These are phyloP conservation scores for Malassezia sp. DNA, from an alignment of 1,284 basidiomycete genomes.

Conservation along the genomic window DNA sequence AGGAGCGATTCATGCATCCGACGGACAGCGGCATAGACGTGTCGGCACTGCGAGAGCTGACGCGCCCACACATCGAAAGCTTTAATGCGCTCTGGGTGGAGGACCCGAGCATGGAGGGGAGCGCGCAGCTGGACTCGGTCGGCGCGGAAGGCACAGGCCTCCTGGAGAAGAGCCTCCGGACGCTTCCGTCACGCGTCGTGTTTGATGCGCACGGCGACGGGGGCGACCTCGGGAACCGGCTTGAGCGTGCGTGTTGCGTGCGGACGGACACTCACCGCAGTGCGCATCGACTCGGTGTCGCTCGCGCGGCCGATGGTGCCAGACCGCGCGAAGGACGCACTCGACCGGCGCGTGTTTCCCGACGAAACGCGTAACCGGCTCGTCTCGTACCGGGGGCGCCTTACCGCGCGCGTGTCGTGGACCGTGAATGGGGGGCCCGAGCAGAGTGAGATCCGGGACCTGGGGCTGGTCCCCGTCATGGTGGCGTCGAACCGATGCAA, in stretches of 20 bases:
- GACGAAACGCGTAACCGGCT: conserved; percentile 62
- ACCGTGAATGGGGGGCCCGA: conserved; percentile 63
- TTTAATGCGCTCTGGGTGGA: conserved; percentile 68
- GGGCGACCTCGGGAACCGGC: conserved; percentile 46
- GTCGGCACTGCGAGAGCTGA: conserved; percentile 80
- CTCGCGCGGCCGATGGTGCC: conserved; percentile 77
- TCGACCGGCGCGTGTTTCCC: conserved; percentile 72
- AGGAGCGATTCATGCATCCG: conserved; percentile 70
- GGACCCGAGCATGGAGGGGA: conserved; percentile 35
- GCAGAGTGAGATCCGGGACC: conserved; percentile 68
- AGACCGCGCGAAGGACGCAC: conserved; percentile 66
- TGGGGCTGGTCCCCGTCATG: conserved; percentile 91
- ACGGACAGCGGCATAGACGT: conserved; percentile 60
- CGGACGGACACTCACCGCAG: conserved; percentile 48
- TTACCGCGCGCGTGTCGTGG: conserved; percentile 84
- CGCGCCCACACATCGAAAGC: conserved; percentile 83
- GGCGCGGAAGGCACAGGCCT: conserved; percentile 61
- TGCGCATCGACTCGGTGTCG: conserved; percentile 78
- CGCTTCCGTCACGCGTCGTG: conserved; percentile 77
- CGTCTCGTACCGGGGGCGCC: conserved; percentile 77
- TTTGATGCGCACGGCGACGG: conserved; percentile 61
- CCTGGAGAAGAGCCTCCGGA: conserved; percentile 65
- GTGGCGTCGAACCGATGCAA: conserved; percentile 95
- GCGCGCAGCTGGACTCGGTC: conserved; percentile 58
- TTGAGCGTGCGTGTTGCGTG: conserved; percentile 18